These are phyloP conservation scores for Zanthoxylum bungeanum DNA, from an alignment of 345 rosid species.

Conservation along the genomic window DNA sequence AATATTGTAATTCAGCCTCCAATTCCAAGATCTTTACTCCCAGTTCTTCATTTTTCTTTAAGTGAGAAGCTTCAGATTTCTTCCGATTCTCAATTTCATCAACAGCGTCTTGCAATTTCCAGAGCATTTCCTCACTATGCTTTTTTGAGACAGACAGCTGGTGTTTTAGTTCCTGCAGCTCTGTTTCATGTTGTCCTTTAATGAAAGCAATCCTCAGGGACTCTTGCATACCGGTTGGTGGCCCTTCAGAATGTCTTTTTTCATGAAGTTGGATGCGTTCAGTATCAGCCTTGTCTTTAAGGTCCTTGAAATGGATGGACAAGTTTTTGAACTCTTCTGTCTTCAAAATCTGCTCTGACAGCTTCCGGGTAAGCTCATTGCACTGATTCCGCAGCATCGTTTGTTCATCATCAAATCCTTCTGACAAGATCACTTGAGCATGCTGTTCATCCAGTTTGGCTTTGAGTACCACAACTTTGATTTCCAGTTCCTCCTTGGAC, in stretches of 20 bases:
- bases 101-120: slow-evolving; percentile 88
- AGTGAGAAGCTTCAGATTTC: slow-evolving; percentile 71
- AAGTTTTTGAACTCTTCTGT: slow-evolving; percentile 85
- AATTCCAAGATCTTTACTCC: slow-evolving; percentile 64
- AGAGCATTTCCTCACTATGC: slow-evolving; percentile 87
- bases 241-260: slow-evolving; percentile 49
- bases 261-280: slow-evolving; percentile 57
- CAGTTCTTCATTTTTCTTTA: slow-evolving; percentile 80
- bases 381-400: slow-evolving; percentile 44
- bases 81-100: slow-evolving; percentile 76
- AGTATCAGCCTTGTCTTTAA: slow-evolving; percentile 81
- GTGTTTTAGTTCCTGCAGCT: slow-evolving; percentile 81
- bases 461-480: slow-evolving; percentile 45
- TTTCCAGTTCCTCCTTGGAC: slow-evolving; percentile 58
- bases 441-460: slow-evolving; percentile 54
- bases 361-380: slow-evolving; percentile 59
- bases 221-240: slow-evolving; percentile 70
- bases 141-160: slow-evolving; percentile 81
- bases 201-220: slow-evolving; percentile 95
- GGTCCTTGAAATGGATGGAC: slow-evolving; percentile 79
- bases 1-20: slow-evolving; percentile 67
- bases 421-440: slow-evolving; percentile 30
- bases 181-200: slow-evolving; percentile 87
- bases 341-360: slow-evolving; percentile 78
- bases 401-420: slow-evolving; percentile 38